Evolutionary conservation across 768 basidiomycete genomes (phyloP), one percentile per base, ranked within the genome.

Genomic region (Pleurotus pulmonarius): DNA sequence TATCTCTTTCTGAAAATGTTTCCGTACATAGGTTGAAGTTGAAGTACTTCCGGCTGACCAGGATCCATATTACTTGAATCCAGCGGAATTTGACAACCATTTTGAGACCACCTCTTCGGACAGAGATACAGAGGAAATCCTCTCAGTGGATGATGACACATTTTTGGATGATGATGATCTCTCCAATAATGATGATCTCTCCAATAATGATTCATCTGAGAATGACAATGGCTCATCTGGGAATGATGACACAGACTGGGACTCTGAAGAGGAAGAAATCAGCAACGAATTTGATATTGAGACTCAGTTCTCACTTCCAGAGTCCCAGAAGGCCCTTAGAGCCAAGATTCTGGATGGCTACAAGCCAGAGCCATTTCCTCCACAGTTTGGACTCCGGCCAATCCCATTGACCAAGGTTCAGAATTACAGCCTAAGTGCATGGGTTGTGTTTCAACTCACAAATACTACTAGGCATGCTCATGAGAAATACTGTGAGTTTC

Each of bases 391-490:
- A 3, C 8, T 49, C 15, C 25, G 38, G 9, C 18, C 46, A 37
- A 24, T 46, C 18, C 3, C 45, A 18, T 55, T 63, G 38, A 59
- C 59, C 9, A 11, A 29, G 16, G 45, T 54, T 25, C 55, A 66
- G 45, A 55, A 24, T 16, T 45, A 60, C 2, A 56, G 56, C 26
- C 49, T 68, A 1, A 47, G 56, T 44, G 59, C 61, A 41, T 68
- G 62, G 55, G 48, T 67, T 39, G 61, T 62, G 38, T 67, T 61
- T 62, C 51, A 39, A 22, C 58, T 24, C 18, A 59, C 63, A 16
- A 56, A 64, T 52, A 63, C 66, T 38, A 69, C 66, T 40, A 61
- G 63, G 3, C 38, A 52, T 34, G 65, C 65, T 38, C 66, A 67
- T 55, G 55, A 55, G 12, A 11, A 40, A 13, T 64, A 66, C 65